Evolutionary conservation across 306 rosid genomes (phyloP), one percentile per base, ranked within the genome.

Genomic region (Delonix regia): DNA sequence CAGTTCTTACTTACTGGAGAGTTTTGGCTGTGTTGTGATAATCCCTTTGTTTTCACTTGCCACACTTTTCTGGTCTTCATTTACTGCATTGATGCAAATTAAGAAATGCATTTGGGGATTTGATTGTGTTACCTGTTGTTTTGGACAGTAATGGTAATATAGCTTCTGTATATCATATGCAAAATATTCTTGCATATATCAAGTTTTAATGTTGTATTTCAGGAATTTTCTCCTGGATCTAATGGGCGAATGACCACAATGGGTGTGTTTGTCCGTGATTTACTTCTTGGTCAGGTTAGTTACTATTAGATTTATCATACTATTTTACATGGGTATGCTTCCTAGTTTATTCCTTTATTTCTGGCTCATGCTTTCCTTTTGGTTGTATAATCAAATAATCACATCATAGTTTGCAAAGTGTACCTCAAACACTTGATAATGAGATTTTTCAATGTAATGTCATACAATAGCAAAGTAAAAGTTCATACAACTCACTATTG

Each of bases 201-300:
- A 81, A 57, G 30, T 59, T 48, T 30, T 36, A 52, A 59, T 71
- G 19, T 14, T 70, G 25, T 75, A 19, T 86, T 88, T 78, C 96
- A 95, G 99, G 97, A 95, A 84, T 95, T 95, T 83, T 91, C 99
- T 79, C 99, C 99, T 13, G 99, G 98, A 80, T 95, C 99, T 21
- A 93, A 84, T 83, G 99, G 99, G 65, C 90, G 90, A 78, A 93
- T 87, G 94, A 88, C 97, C 77, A 91, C 98, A 24, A 95, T 95
- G 98, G 99, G 99, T 49, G 96, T 86, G 27, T 95, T 93, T 51
- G 77, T 95, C 62, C 98, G 99, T 63, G 99, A 95, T 88, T 86
- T 95, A 89, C 96, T 95, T 69, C 99, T 95, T 87, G 99, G 99
- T 71, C 99, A 95, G 98, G 99, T 95, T 61, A 5, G 86, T 87